Evolutionary conservation across 768 basidiomycete species (phyloP).

Genomic region (Hemileccinum impolitum): DNA sequence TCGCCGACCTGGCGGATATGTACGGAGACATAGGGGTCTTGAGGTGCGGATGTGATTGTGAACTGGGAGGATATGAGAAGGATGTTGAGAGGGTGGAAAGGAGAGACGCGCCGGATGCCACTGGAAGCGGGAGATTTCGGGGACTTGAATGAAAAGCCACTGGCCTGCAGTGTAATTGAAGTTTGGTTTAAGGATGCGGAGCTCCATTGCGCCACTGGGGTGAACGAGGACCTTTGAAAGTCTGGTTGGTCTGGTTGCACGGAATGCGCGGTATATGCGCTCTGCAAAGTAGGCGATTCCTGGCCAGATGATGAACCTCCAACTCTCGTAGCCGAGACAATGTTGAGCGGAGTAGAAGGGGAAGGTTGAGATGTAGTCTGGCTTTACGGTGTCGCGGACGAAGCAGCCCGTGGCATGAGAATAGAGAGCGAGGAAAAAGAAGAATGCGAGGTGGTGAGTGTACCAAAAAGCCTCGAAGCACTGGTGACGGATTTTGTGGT

Average conservation of each 20-base stretch:
- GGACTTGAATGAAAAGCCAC: slow-evolving; percentile 89
- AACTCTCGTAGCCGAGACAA: slow-evolving; percentile 88
- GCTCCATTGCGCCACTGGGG: slow-evolving; percentile 90
- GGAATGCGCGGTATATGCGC: slow-evolving; percentile 78
- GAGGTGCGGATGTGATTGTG: slow-evolving; percentile 92
- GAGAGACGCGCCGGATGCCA: slow-evolving; percentile 88
- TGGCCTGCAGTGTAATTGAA: slow-evolving; percentile 91
- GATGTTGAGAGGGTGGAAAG: not conserved
- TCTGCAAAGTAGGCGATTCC: slow-evolving; percentile 88
- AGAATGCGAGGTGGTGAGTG: slow-evolving; percentile 91
- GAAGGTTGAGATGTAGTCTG: slow-evolving; percentile 67
- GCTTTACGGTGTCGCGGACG: slow-evolving; percentile 78
- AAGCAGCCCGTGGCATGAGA: slow-evolving; percentile 93
- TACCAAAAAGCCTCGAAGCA: slow-evolving; percentile 98
- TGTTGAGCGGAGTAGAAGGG: slow-evolving; percentile 87
- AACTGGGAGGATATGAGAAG: slow-evolving; percentile 48
- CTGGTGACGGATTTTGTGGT: slow-evolving; percentile 81
- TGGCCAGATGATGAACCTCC: slow-evolving; percentile 91
- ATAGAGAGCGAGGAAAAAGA: slow-evolving; percentile 90
- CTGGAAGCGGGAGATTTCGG: slow-evolving; percentile 78
- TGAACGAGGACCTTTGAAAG: slow-evolving; percentile 87
- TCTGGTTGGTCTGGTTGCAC: slow-evolving; percentile 72
- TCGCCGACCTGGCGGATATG: slow-evolving; percentile 95
- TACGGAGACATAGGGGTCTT: slow-evolving; percentile 88
- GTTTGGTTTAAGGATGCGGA: slow-evolving; percentile 87